Conservation (phyloP, 2,329 filamentous ascomycete species). For the Calonectria fujianensis region DNA sequence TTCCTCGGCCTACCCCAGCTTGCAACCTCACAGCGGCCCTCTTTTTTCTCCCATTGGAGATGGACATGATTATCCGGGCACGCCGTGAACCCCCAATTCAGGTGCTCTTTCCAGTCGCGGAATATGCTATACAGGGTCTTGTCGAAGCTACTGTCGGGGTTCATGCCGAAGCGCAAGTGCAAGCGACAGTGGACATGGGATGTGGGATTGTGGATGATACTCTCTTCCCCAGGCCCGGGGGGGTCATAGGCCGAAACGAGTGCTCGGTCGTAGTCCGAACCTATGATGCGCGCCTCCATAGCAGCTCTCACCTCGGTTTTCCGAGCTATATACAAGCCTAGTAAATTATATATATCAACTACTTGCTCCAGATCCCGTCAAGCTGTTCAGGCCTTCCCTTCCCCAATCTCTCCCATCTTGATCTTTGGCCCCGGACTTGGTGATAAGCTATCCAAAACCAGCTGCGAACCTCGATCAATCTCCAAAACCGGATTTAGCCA, state of each 20-base stretch:
- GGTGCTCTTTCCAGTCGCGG: neutral
- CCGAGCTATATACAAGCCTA: constrained; percentile 15
- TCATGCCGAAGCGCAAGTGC: constrained; percentile 18
- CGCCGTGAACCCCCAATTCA: neutral
- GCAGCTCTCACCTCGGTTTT: constrained; percentile 30
- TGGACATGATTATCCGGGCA: constrained; percentile 19
- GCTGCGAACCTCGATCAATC: neutral
- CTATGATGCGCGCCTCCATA: constrained; percentile 33
- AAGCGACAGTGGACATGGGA: constrained; percentile 20
- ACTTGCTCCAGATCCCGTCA: neutral
- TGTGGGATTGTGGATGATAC: constrained; percentile 38
- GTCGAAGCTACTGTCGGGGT: neutral
- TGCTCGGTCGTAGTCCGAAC: constrained; percentile 52
- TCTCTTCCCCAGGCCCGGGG: constrained; percentile 51
- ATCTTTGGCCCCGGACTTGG: neutral
- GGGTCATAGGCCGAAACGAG: constrained; percentile 42
- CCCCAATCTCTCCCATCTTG: constrained; percentile 17
- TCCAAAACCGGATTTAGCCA: constrained; percentile 30
- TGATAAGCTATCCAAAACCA: neutral
- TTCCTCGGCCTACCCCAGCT: constrained; percentile 25
- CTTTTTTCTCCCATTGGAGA: neutral
- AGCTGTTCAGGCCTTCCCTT: neutral
- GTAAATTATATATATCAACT: constrained; percentile 36
- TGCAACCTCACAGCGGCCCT: constrained; percentile 5
- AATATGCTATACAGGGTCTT: neutral